Conservation (phyloP, 371 early-diverging fungal genomes). For the Mortierella sp. region DNA sequence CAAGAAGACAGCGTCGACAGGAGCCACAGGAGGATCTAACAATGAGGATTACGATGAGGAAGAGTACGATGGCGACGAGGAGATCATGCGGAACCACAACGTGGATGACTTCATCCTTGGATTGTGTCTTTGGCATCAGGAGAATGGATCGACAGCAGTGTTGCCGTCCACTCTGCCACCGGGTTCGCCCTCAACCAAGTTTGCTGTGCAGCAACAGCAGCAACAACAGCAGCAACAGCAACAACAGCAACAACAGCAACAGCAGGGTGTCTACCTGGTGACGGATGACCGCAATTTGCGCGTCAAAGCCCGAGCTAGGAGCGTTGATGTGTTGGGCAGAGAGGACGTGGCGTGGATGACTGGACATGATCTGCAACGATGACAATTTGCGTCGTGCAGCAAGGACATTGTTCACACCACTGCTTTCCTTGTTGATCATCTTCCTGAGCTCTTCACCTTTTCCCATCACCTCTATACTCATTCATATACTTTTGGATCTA, state of each 20-base stretch:
- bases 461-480: not conserved
- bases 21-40: constrained; percentile 1
- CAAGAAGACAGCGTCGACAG: constrained; percentile 14
- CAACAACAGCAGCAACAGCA: constrained; percentile 7
- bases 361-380: not conserved
- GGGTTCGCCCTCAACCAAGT: constrained; percentile 6
- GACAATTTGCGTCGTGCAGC: not conserved
- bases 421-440: not conserved
- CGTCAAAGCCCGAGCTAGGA: constrained; percentile 73
- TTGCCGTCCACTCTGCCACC: not conserved
- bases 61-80: constrained; percentile 46
- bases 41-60: constrained; percentile 27
- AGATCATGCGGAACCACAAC: constrained; percentile 70
- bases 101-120: constrained; percentile 74
- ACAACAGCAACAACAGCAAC: not conserved
- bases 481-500: not conserved
- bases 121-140: constrained; percentile 60
- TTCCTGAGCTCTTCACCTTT: not conserved
- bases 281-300: constrained; percentile 75
- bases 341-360: constrained; percentile 48
- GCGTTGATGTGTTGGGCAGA: constrained; percentile 62
- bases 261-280: constrained; percentile 61
- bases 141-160: constrained; percentile 15
- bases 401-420: not conserved
- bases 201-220: not conserved